Evolutionary conservation across 106 monocot genomes (phyloP), one percentile per base, ranked within the genome.

Genomic region (Vanilla planifolia): DNA sequence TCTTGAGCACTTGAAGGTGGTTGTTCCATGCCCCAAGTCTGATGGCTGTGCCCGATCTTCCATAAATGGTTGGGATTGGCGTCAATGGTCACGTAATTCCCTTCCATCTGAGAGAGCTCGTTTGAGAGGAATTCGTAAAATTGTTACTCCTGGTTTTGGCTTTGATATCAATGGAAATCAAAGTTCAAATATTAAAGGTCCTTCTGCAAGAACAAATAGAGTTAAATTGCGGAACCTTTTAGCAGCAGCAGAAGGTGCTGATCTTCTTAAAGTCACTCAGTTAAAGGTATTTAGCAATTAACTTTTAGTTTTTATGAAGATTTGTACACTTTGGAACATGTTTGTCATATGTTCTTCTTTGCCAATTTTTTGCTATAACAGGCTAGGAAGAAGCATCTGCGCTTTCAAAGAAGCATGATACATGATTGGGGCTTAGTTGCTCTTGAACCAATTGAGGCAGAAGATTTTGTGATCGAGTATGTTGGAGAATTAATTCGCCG

Each of bases 391-490:
- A 98, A 98, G 46, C 65, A 79, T 25, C 55, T 98, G 48, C 72
- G 96, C n/a, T 98, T 98, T 73, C 96, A 98, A 55, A 84, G 96
- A 71, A 98, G 96, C 67, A 98, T 77, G 59, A 98, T 98, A 60
- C 96, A 98, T 75, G 96, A 98, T 70, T 98, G 96, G 96, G 96
- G 96, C 39, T 81, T 98, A 59, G 77, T 98, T 27, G 91, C 96
- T 10, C 96, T 92, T 53, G 96, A 98, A 65, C 88, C 81, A 43
- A 88, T 98, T 68, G 96, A 98, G 66, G 90, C 96, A 40, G 91
- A 98, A 65, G 96, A 98, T 56, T 98, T 98, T 82, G 91, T 98
- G 35, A 98, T 98, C 42, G 96, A 98, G 77, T 98, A 98, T 82
- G 96, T 98, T 0, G 96, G 96, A 15, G 84, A 98, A 65, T 67